These are phyloP conservation scores for Kwoniella pini DNA, from an alignment of 768 basidiomycete species.

Conservation along the genomic window DNA sequence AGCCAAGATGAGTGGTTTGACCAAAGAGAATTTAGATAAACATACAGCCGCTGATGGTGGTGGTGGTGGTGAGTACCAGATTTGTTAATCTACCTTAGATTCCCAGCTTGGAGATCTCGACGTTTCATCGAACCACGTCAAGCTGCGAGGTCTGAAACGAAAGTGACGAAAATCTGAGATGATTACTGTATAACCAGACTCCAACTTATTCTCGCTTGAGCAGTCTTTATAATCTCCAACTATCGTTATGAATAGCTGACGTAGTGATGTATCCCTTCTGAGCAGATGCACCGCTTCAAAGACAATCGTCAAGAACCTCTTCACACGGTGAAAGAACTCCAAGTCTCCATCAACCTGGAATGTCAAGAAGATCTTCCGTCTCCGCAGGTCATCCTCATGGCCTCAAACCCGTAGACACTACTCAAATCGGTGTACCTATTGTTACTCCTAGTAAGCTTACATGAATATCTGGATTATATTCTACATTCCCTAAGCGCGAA, in stretches of 20 bases:
- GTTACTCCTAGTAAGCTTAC: conserved; percentile 34
- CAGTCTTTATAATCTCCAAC: background rate
- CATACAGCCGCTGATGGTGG: conserved; percentile 15
- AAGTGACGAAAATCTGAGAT: no score
- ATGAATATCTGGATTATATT: background rate
- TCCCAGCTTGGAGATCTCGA: no score
- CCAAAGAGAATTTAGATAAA: conserved; percentile 36
- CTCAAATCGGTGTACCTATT: conserved; percentile 44
- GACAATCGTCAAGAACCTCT: conserved; percentile 8
- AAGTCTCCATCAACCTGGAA: conserved; percentile 38
- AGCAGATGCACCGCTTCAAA: conserved; percentile 5
- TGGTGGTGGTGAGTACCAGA: no score
- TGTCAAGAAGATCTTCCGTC: conserved; percentile 45
- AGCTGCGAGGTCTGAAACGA: no score
- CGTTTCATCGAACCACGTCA: no score
- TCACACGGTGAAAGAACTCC: conserved; percentile 33
- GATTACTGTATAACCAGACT: no score
- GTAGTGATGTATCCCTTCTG: conserved; percentile 8
- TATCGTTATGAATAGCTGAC: background rate
- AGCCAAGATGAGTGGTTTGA: conserved; percentile 32
- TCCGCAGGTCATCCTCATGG: conserved; percentile 31
- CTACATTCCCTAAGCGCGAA: no score
- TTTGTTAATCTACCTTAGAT: no score
- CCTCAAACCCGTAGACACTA: conserved; percentile 29
- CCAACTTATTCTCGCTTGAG: conserved; percentile 5